Percentiles rank a stretch among this genome's conserved stretches.
Conservation (phyloP, 2,329 filamentous ascomycete species). For the Didymella glomerata region DNA sequence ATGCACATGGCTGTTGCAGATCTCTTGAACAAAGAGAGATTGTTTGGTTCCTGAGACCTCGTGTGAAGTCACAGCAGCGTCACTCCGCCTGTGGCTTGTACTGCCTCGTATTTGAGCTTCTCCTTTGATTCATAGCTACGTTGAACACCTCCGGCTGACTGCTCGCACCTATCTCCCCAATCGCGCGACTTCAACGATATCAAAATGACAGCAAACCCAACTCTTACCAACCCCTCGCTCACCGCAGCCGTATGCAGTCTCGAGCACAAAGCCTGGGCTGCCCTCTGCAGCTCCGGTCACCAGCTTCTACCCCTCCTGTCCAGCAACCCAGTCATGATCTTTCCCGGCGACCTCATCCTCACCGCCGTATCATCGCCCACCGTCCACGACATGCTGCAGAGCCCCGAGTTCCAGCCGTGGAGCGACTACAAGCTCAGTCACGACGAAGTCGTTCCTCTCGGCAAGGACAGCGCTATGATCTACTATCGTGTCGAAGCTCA, state of each 20-base stretch:
- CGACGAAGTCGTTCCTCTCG: conserved; percentile 37
- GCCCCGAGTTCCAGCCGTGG: conserved; percentile 34
- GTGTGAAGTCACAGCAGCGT: conserved; percentile 24
- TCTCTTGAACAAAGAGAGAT: not conserved
- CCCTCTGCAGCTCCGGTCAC: conserved; percentile 44
- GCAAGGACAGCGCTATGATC: conserved; percentile 35
- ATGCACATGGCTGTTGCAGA: conserved; percentile 5
- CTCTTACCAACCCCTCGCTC: conserved; percentile 34
- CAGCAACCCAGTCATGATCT: conserved; percentile 52
- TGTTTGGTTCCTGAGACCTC: not conserved
- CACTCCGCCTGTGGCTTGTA: conserved; percentile 21
- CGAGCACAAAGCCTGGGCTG: conserved; percentile 50
- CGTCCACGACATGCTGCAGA: conserved; percentile 32
- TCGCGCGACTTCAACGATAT: not conserved
- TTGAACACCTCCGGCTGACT: not conserved
- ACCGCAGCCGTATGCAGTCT: conserved; percentile 41
- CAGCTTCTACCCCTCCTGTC: conserved; percentile 45
- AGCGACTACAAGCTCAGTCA: conserved; percentile 39
- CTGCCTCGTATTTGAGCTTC: conserved; percentile 2
- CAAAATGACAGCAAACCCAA: conserved; percentile 19
- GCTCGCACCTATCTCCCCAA: not conserved
- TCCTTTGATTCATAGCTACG: conserved; percentile 1
- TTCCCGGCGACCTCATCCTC: conserved; percentile 49
- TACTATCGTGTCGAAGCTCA: conserved; percentile 39
- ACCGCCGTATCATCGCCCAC: conserved; percentile 43